Evolutionary conservation across 257 asterid genomes (phyloP).

Genomic region (Fraxinus pennsylvanica): DNA sequence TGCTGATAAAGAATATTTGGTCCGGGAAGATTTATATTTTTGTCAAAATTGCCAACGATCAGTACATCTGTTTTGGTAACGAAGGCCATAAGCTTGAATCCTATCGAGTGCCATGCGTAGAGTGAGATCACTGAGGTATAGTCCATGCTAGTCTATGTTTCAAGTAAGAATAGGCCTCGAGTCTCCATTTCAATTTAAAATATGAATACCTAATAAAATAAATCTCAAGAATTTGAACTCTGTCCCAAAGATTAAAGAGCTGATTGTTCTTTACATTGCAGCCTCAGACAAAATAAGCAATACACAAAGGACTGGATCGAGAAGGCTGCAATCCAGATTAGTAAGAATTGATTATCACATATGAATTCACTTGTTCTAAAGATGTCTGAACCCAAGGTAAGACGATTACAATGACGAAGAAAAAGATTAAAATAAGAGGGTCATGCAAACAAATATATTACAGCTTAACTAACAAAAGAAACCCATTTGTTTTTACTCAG

Average conservation of each 20-base stretch:
- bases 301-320: not conserved
- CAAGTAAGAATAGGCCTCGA: too few relatives aligned
- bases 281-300: not conserved
- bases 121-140: too few relatives aligned
- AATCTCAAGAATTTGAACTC: too few relatives aligned
- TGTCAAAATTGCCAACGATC: too few relatives aligned
- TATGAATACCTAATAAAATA: too few relatives aligned
- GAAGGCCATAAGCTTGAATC: too few relatives aligned
- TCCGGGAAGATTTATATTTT: too few relatives aligned
- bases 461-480: slow-evolving; percentile 17
- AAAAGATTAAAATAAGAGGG: not conserved
- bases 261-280: not conserved
- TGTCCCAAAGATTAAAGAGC: not conserved
- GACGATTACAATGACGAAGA: not conserved
- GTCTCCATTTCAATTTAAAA: too few relatives aligned
- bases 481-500: slow-evolving; percentile 23
- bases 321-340: not conserved
- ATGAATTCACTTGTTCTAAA: not conserved
- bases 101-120: too few relatives aligned
- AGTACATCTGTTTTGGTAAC: too few relatives aligned
- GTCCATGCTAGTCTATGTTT: too few relatives aligned
- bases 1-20: too few relatives aligned
- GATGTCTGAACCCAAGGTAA: not conserved
- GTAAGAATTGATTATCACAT: not conserved
- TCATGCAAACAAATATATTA: slow-evolving; percentile 19